Evolutionary conservation across 1,284 basidiomycete species (phyloP).

Genomic region (Tylopilus orsonianus): DNA sequence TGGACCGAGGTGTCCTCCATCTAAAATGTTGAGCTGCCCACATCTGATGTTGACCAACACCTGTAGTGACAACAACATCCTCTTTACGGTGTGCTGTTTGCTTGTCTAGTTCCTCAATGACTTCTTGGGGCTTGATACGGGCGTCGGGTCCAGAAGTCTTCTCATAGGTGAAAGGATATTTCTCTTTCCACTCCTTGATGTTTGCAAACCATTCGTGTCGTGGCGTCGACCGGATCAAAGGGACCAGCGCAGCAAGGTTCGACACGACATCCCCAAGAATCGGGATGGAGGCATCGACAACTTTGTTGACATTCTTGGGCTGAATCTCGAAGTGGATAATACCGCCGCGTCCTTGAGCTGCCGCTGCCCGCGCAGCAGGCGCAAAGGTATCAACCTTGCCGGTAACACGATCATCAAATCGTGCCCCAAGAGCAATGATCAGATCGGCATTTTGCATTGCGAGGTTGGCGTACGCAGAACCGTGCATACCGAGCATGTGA

Average conservation of each 20-base stretch:
- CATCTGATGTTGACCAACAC: constrained; percentile 99
- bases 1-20: constrained; percentile 84
- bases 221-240: constrained; percentile 66
- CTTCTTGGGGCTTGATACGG: constrained; percentile 94
- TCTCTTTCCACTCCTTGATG: constrained; percentile 83
- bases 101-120: constrained; percentile 87
- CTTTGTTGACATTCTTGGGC: constrained; percentile 99
- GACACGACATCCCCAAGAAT: constrained; percentile 91
- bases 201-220: constrained; percentile 82
- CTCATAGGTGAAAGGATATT: constrained; percentile 89
- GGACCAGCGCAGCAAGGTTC: constrained; percentile 82
- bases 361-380: constrained; percentile 87
- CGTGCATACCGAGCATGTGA: constrained; percentile 99
- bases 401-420: constrained; percentile 98
- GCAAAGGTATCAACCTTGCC: constrained; percentile 91
- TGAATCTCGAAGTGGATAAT: constrained; percentile 99
- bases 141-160: constrained; percentile 59
- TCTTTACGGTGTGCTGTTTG: constrained; percentile 80
- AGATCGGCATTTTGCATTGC: constrained; percentile 98
- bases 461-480: constrained; percentile 94
- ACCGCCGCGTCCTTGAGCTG: constrained; percentile 83
- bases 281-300: constrained; percentile 92
- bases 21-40: constrained; percentile 96
- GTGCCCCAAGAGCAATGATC: constrained; percentile 93
- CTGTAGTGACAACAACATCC: constrained; percentile 87